These are phyloP conservation scores for Trichoderma sp. DNA, from an alignment of 2,329 filamentous ascomycete species.

Conservation along the genomic window DNA sequence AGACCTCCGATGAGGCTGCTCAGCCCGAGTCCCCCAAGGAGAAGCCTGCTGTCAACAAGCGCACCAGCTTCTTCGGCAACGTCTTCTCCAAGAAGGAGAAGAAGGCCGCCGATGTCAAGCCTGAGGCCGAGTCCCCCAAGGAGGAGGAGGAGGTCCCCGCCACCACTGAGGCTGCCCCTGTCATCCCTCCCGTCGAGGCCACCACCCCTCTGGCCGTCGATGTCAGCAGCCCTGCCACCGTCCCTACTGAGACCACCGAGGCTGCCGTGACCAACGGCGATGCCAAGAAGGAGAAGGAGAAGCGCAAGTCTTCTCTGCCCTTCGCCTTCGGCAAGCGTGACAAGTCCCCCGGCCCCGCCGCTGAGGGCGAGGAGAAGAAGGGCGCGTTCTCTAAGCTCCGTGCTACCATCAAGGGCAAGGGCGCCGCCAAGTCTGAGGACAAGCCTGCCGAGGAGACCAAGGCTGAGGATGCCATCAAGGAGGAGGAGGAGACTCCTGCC, in stretches of 20 bases:
- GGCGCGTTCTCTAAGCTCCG: constrained; percentile 60
- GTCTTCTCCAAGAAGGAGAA: constrained; percentile 56
- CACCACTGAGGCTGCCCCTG: constrained; percentile 53
- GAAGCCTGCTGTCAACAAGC: constrained; percentile 53
- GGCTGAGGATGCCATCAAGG: constrained; percentile 36
- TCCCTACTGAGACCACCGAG: constrained; percentile 48
- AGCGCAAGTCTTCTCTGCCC: constrained; percentile 75
- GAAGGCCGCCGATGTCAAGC: constrained; percentile 54
- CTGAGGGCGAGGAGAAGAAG: constrained; percentile 56
- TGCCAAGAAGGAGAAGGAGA: constrained; percentile 68
- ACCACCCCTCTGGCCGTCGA: constrained; percentile 56
- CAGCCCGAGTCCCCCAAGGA: constrained; percentile 43
- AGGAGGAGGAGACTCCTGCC: constrained; percentile 32
- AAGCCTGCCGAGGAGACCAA: constrained; percentile 37
- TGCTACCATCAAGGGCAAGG: constrained; percentile 53
- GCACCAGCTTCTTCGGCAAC: constrained; percentile 54
- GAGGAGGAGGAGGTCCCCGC: constrained; percentile 39
- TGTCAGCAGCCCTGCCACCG: constrained; percentile 47
- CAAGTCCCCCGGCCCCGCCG: constrained; percentile 54
- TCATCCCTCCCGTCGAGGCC: constrained; percentile 58
- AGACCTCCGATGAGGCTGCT: constrained; percentile 39
- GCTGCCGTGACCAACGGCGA: constrained; percentile 48
- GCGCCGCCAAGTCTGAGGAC: constrained; percentile 43
- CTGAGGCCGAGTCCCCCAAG: constrained; percentile 42
- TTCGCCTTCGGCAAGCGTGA: constrained; percentile 82